A percentile compares a stretch with the other conserved stretches of the same genome.
Conservation (phyloP, 2,329 filamentous ascomycete species). For the Fonsecaea monophora region DNA sequence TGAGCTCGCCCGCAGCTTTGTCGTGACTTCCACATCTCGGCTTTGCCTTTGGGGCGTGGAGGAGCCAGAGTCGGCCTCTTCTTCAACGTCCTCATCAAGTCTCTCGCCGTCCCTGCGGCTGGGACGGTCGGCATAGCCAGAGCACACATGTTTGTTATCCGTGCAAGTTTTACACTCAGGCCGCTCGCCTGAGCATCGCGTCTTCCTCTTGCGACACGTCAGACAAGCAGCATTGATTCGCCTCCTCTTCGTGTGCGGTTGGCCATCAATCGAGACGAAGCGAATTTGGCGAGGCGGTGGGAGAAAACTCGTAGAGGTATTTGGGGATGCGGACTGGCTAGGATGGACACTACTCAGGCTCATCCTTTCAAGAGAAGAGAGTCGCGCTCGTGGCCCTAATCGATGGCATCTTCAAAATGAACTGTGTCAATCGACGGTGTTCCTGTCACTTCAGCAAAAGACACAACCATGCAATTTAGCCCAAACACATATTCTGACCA, state of each 20-base stretch:
- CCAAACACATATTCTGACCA: neutral
- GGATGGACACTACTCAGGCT: constrained; percentile 11
- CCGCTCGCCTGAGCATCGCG: constrained; percentile 75
- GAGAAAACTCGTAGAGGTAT: constrained; percentile 19
- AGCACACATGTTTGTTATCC: constrained; percentile 72
- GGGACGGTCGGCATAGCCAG: constrained; percentile 66
- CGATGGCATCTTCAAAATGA: constrained; percentile 20
- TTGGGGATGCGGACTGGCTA: constrained; percentile 16
- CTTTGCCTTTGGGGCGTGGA: constrained; percentile 23
- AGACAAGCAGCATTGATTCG: constrained; percentile 79
- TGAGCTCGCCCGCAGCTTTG: neutral
- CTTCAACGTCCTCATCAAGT: constrained; percentile 31
- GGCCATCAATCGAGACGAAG: constrained; percentile 82
- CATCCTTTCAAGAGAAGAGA: constrained; percentile 27
- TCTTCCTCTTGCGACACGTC: constrained; percentile 78
- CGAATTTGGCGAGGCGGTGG: constrained; percentile 61
- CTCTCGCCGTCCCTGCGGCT: constrained; percentile 25
- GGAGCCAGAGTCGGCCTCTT: constrained; percentile 21
- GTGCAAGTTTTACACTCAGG: constrained; percentile 75
- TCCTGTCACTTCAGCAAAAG: neutral
- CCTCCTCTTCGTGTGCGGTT: constrained; percentile 78
- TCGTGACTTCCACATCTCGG: constrained; percentile 15
- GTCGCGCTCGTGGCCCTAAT: constrained; percentile 13
- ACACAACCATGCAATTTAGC: neutral
- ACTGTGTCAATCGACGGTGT: neutral